Percentiles rank a stretch among this genome's conserved stretches.
Conservation (phyloP, 108 stramenopile genomes). For the Nitzschia sp. region DNA sequence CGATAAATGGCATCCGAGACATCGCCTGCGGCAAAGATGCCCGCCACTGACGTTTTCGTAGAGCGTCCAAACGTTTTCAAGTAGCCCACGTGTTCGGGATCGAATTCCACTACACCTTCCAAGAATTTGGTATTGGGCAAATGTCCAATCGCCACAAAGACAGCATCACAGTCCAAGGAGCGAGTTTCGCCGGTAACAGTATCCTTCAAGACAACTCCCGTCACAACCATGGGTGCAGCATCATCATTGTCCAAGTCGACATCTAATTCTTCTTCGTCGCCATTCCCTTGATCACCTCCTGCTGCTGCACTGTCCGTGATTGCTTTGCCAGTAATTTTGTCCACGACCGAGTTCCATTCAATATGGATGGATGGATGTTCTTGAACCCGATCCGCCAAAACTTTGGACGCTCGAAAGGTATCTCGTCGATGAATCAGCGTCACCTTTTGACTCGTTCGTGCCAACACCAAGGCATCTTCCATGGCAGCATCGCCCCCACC, state of each 20-base stretch:
- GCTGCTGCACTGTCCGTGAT: constrained; percentile 25
- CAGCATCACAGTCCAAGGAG: constrained; percentile 67
- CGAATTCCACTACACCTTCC: constrained; percentile 79
- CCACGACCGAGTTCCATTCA: constrained; percentile 83
- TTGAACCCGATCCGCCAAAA: constrained; percentile 84
- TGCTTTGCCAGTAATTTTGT: constrained; percentile 66
- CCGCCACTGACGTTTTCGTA: constrained; percentile 86
- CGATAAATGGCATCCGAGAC: constrained; percentile 93
- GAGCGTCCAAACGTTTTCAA: constrained; percentile 57
- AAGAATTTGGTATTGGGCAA: constrained; percentile 89
- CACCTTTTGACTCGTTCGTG: constrained; percentile 78
- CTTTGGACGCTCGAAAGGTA: constrained; percentile 87
- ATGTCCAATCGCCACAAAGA: constrained; percentile 97
- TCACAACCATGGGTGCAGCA: constrained; percentile 52
- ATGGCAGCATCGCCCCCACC: constrained; percentile 97
- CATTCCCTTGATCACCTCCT: constrained; percentile 30
- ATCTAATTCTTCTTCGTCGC: constrained; percentile 47
- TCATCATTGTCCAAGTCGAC: constrained; percentile 62
- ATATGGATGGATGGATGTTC: constrained; percentile 84
- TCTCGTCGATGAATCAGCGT: constrained; percentile 93
- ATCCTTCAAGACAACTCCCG: constrained; percentile 72
- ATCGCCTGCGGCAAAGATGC: constrained; percentile 96
- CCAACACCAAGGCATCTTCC: constrained; percentile 95
- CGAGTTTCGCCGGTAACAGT: constrained; percentile 58
- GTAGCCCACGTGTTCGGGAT: constrained; percentile 84